Percentiles rank a stretch among this genome's conserved stretches.
These are phyloP conservation scores for Enteropsectra breve DNA, from an alignment of 371 early-diverging fungal genomes.

Conservation along the genomic window DNA sequence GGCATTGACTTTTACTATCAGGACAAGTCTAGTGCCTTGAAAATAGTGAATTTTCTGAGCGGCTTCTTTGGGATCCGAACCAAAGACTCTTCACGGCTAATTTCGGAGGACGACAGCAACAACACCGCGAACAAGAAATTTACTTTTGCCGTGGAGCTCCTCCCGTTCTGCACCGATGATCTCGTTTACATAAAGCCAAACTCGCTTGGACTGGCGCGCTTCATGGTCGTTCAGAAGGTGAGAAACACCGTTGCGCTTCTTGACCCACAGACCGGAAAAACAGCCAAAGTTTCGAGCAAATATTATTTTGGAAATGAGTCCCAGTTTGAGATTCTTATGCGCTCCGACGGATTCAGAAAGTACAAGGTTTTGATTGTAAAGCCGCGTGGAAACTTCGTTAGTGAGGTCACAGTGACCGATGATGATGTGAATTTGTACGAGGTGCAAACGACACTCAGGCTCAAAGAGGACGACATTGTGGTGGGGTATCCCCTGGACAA, in stretches of 20 bases:
- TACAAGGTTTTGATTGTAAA: slow-evolving; percentile 47
- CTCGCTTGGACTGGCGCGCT: slow-evolving; percentile 32
- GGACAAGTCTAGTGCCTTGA: slow-evolving; percentile 75
- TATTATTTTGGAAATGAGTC: slow-evolving; percentile 46
- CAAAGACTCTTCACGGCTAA: slow-evolving; percentile 85
- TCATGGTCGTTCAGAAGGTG: slow-evolving; percentile 47
- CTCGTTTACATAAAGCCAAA: slow-evolving; percentile 62
- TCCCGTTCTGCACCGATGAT: slow-evolving; percentile 92
- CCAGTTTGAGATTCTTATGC: slow-evolving; percentile 35
- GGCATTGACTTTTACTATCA: slow-evolving; percentile 95
- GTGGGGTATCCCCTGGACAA: slow-evolving; percentile 41
- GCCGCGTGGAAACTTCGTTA: slow-evolving; percentile 4
- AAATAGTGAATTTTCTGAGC: slow-evolving; percentile 83
- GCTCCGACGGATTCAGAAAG: slow-evolving; percentile 26
- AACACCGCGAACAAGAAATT: slow-evolving; percentile 86
- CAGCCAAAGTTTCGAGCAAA: slow-evolving; percentile 26
- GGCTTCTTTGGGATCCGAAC: slow-evolving; percentile 68
- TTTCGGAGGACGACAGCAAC: slow-evolving; percentile 83
- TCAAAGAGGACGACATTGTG: slow-evolving; percentile 47
- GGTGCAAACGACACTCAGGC: slow-evolving; percentile 24
- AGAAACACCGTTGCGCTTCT: slow-evolving; percentile 34
- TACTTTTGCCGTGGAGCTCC: slow-evolving; percentile 82
- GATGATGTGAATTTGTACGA: slow-evolving; percentile 16
- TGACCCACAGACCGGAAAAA: slow-evolving; percentile 36
- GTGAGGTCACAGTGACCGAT: slow-evolving; percentile 25